phyloP scores from a whole-genome alignment of 495 filamentous ascomycete species.

The Rusavskia elegans region DNA sequence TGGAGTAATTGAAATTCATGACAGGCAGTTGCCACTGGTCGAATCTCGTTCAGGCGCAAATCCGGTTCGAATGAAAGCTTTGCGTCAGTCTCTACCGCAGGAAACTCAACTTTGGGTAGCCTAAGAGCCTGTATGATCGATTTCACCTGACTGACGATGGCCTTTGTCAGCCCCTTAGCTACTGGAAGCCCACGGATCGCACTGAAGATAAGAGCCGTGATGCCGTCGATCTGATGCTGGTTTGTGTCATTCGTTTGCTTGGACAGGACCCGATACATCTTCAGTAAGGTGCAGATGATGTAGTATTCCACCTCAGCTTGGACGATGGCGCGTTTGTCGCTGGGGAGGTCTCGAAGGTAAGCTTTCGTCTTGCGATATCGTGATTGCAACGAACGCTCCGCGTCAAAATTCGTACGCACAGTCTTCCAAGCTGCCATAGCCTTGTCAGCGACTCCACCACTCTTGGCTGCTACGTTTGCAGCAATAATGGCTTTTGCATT shows the following conservation, averaged over 20 bases:
- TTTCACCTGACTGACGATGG: constrained; percentile 12
- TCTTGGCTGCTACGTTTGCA: constrained; percentile 24
- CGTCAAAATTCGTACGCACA: constrained; percentile 15
- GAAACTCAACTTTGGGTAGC: constrained; percentile 16
- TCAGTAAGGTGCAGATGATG: constrained; percentile 20
- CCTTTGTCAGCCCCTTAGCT: constrained; percentile 16
- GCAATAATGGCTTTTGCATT: constrained; percentile 3
- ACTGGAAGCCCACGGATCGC: constrained; percentile 1
- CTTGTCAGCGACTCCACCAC: constrained; percentile 15
- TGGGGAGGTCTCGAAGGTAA: constrained; percentile 18
- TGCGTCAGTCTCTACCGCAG: constrained; percentile 9
- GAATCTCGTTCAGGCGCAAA: constrained; percentile 7
- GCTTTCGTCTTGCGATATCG: constrained; percentile 16
- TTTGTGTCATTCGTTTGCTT: constrained; percentile 15
- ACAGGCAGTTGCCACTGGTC: constrained; percentile 12
- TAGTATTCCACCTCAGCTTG: constrained; percentile 23
- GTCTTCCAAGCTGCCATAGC: constrained; percentile 18
- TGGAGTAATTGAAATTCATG: constrained; percentile 47
- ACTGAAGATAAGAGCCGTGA: constrained; percentile 12
- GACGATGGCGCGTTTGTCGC: constrained; percentile 12
- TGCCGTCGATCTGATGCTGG: constrained; percentile 6
- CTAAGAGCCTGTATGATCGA: constrained; percentile 14
- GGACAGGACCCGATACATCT: constrained; percentile 13
- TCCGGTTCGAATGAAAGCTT: constrained; percentile 24
- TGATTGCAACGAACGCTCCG: constrained; percentile 13